A percentile compares a stretch with the other conserved stretches of the same genome.
Conservation (phyloP, 164 flowering plant genomes). For the Macadamia integrifolia region DNA sequence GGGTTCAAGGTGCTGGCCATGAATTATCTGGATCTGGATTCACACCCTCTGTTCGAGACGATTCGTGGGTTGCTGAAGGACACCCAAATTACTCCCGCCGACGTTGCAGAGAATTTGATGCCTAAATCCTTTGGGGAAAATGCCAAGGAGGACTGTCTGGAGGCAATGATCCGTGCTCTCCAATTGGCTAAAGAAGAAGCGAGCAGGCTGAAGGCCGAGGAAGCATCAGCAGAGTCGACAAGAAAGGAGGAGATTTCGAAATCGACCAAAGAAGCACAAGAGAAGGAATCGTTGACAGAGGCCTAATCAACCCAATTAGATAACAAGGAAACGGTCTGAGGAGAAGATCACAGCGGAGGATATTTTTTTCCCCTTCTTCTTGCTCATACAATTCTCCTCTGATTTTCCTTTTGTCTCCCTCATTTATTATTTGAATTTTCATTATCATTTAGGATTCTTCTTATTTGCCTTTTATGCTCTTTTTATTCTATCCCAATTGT, state of each 20-base stretch:
- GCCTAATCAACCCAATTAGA: not conserved
- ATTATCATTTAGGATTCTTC: too few relatives aligned
- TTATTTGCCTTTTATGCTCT: too few relatives aligned
- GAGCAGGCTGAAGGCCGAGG: constrained; percentile 13
- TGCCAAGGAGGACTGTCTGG: constrained; percentile 19
- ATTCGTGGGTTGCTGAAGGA: not conserved
- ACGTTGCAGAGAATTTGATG: too few relatives aligned
- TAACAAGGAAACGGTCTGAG: too few relatives aligned
- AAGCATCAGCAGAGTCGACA: not conserved
- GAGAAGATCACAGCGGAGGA: too few relatives aligned
- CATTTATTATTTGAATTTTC: too few relatives aligned
- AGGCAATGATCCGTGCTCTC: constrained; percentile 38
- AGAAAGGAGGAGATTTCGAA: too few relatives aligned
- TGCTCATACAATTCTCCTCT: too few relatives aligned
- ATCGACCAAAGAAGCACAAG: not conserved
- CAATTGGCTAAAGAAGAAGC: constrained; percentile 30
- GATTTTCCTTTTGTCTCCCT: too few relatives aligned
- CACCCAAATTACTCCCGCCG: not conserved
- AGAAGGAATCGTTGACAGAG: not conserved
- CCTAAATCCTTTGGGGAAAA: too few relatives aligned
- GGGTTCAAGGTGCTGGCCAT: not conserved
- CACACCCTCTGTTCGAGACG: not conserved
- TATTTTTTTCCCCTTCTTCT: too few relatives aligned
- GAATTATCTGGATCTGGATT: not conserved
- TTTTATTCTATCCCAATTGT: too few relatives aligned